Evolutionary conservation across 805 yeast genomes (phyloP).

Genomic region (Candida mattraensis): DNA sequence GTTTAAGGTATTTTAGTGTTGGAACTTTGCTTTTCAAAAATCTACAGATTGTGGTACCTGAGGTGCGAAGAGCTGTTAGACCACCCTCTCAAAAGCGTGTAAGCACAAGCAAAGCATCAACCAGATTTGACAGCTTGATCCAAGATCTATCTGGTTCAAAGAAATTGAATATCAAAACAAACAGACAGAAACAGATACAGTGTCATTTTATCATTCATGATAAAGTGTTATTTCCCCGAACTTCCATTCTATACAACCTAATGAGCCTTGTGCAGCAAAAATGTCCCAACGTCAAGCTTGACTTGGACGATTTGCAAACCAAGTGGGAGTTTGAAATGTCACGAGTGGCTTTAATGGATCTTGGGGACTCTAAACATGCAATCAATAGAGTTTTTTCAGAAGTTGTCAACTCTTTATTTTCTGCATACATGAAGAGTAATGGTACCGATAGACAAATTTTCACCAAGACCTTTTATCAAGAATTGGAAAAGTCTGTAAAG

Average conservation of each 20-base stretch:
- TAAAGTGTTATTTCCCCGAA: conserved; percentile 20
- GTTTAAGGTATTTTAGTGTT: no score
- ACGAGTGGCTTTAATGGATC: conserved; percentile 4
- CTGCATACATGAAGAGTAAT: conserved; percentile 20
- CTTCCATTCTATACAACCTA: conserved; percentile 21
- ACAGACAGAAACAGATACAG: conserved; percentile 11
- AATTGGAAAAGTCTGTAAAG: no score
- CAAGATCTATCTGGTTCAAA: neutral
- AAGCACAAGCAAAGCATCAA: neutral
- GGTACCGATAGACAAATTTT: neutral
- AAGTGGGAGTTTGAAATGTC: conserved; percentile 23
- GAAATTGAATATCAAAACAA: conserved; percentile 7
- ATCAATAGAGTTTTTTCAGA: conserved; percentile 16
- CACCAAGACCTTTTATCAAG: neutral
- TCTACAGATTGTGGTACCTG: no score
- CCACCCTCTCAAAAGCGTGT: neutral
- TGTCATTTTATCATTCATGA: conserved; percentile 32
- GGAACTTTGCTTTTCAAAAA: no score
- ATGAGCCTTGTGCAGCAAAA: conserved; percentile 6
- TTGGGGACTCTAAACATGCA: conserved; percentile 2
- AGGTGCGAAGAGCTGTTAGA: no score
- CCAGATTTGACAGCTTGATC: conserved; percentile 1
- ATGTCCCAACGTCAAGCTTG: conserved; percentile 11
- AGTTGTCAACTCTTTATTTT: conserved; percentile 21
- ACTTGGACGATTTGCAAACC: conserved; percentile 1